A percentile compares a stretch with the other conserved stretches of the same genome.
Conservation (phyloP, 768 basidiomycete genomes). For the Tulasnella sp. region DNA sequence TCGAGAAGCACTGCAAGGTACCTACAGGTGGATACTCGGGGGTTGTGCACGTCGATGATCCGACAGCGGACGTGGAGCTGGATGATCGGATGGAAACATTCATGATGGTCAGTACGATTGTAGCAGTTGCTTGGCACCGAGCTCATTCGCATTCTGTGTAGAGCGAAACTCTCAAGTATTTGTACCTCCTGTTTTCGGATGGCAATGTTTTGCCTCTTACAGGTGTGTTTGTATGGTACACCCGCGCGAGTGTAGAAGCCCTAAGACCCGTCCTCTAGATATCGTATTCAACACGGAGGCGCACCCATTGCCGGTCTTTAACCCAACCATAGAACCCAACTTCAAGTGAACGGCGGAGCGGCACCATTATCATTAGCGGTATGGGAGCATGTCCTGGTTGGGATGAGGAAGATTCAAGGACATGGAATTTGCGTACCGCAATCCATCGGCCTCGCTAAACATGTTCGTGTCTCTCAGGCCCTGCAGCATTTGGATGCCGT, state of each 20-base stretch:
- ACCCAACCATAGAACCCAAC: constrained; percentile 35
- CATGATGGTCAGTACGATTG: constrained; percentile 54
- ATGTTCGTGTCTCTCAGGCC: not conserved
- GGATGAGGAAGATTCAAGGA: not conserved
- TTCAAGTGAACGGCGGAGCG: not conserved
- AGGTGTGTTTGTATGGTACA: constrained; percentile 47
- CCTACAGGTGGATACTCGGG: constrained; percentile 79
- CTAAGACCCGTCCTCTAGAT: constrained; percentile 42
- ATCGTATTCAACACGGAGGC: constrained; percentile 94
- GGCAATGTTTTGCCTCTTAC: constrained; percentile 62
- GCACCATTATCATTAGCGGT: not conserved
- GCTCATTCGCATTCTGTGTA: constrained; percentile 33
- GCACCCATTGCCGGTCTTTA: constrained; percentile 68
- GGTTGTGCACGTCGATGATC: constrained; percentile 76
- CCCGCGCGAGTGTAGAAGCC: not conserved
- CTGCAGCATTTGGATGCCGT: not conserved
- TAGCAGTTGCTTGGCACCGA: not conserved
- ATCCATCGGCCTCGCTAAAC: too few species aligned
- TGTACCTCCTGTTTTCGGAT: constrained; percentile 82
- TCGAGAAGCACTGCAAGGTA: constrained; percentile 75
- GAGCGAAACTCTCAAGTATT: constrained; percentile 89
- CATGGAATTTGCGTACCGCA: too few species aligned
- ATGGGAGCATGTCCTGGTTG: not conserved
- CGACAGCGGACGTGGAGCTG: constrained; percentile 57
- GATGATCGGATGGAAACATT: constrained; percentile 93